Conservation (phyloP, 768 basidiomycete species). For the Kwoniella botswanensis region DNA sequence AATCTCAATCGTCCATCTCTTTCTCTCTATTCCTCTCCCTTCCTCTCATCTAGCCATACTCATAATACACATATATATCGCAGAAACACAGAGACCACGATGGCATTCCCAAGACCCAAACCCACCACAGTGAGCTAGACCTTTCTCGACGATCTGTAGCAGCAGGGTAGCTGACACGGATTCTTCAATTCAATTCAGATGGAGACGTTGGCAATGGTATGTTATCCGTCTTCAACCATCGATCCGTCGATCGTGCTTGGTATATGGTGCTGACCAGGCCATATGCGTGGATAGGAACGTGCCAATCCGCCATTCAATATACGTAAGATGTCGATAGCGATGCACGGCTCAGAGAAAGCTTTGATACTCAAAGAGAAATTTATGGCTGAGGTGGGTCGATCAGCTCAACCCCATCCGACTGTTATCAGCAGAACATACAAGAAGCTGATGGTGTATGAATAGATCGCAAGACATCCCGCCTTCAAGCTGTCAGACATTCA, state of each 20-base stretch:
- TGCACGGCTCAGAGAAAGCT: conserved; percentile 57
- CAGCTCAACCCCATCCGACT: neutral
- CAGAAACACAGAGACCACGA: conserved; percentile 11
- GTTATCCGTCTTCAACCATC: conserved; percentile 18
- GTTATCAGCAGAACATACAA: conserved; percentile 3
- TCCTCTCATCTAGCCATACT: too few species aligned
- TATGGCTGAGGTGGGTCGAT: conserved; percentile 54
- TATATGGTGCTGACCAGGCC: too few species aligned
- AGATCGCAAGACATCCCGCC: conserved; percentile 59
- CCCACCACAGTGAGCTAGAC: conserved; percentile 48
- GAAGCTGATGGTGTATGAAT: neutral
- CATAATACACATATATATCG: too few species aligned
- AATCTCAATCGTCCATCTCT: neutral
- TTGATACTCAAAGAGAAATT: conserved; percentile 57
- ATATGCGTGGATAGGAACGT: too few species aligned
- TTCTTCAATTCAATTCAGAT: conserved; percentile 30
- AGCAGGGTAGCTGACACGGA: too few species aligned
- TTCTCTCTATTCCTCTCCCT: neutral
- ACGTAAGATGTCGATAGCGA: conserved; percentile 53
- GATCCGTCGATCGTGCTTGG: too few species aligned
- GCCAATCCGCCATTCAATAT: conserved; percentile 55
- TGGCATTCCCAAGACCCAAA: conserved; percentile 55
- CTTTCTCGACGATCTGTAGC: too few species aligned
- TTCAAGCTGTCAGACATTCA: conserved; percentile 60
- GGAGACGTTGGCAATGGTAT: conserved; percentile 54